These are phyloP conservation scores for Trichophyton verrucosum DNA, from an alignment of 2,329 filamentous ascomycete species.

Conservation along the genomic window DNA sequence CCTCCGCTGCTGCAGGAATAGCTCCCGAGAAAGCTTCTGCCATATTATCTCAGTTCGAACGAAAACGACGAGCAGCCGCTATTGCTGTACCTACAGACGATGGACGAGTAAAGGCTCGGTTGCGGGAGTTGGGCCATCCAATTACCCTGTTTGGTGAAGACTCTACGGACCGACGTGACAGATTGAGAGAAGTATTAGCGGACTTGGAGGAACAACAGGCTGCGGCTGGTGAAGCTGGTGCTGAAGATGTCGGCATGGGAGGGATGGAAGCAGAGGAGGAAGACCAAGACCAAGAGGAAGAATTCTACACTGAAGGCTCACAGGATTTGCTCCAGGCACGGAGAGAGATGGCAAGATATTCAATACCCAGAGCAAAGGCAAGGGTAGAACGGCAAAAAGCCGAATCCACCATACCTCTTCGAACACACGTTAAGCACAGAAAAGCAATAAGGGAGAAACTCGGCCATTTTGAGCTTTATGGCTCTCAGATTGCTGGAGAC, in stretches of 20 bases:
- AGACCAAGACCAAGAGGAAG: slow-evolving; percentile 67
- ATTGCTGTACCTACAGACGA: slow-evolving; percentile 93
- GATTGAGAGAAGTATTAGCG: slow-evolving; percentile 68
- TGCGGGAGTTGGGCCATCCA: slow-evolving; percentile 82
- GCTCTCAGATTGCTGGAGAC: slow-evolving; percentile 84
- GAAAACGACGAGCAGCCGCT: slow-evolving; percentile 75
- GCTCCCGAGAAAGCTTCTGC: slow-evolving; percentile 73
- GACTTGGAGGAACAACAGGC: slow-evolving; percentile 54
- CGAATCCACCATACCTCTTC: slow-evolving; percentile 70
- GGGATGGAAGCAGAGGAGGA: slow-evolving; percentile 44
- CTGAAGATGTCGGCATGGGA: slow-evolving; percentile 46
- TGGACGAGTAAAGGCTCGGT: slow-evolving; percentile 62
- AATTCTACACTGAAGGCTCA: slow-evolving; percentile 84
- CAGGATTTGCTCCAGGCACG: slow-evolving; percentile 62
- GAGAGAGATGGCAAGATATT: slow-evolving; percentile 68
- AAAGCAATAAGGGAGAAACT: slow-evolving; percentile 78
- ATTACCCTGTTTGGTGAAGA: slow-evolving; percentile 92
- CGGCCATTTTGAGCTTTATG: slow-evolving; percentile 76
- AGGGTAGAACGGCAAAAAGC: slow-evolving; percentile 64
- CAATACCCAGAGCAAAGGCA: slow-evolving; percentile 66
- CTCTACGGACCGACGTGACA: slow-evolving; percentile 69
- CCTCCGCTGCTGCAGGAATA: slow-evolving; percentile 50
- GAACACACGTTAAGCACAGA: slow-evolving; percentile 84
- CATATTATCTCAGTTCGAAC: slow-evolving; percentile 75
- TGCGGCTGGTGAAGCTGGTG: slow-evolving; percentile 34